phyloP scores from a whole-genome alignment of 768 basidiomycete genomes.

The Lanmaoa rubissima region DNA sequence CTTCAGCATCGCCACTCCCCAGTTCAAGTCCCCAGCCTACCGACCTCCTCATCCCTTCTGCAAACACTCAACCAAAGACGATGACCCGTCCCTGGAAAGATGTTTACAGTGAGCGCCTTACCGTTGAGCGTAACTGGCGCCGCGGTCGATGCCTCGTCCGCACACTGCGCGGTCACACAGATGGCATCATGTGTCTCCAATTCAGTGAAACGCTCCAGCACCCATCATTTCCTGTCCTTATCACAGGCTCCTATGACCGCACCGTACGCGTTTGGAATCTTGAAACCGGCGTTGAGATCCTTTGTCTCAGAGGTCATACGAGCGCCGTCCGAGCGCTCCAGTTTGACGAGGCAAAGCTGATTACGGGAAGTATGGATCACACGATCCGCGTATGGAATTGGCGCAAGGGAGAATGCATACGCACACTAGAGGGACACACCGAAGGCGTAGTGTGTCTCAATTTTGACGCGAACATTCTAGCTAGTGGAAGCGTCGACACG shows the following conservation, averaged over 20 bases:
- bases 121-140: conserved; percentile 96
- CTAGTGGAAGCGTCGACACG: conserved; percentile 90
- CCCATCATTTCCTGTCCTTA: conserved; percentile 88
- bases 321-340: conserved; percentile 90
- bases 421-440: conserved; percentile 86
- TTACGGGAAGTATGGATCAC: conserved; percentile 95
- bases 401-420: conserved; percentile 83
- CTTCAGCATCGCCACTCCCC: conserved; percentile 11
- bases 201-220: conserved; percentile 82
- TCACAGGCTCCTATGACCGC: conserved; percentile 97
- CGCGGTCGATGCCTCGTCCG: conserved; percentile 85
- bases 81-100: conserved; percentile 95
- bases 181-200: conserved; percentile 97
- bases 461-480: conserved; percentile 89
- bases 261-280: conserved; percentile 96
- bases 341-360: conserved; percentile 92
- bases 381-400: conserved; percentile 97
- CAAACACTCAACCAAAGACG: conserved; percentile 30
- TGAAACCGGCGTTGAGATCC: conserved; percentile 83
- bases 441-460: conserved; percentile 89
- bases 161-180: conserved; percentile 88
- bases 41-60: conserved; percentile 32
- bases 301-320: conserved; percentile 84
- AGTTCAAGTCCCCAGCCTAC: conserved; percentile 3
- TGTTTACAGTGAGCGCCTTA: conserved; percentile 96